phyloP scores from a whole-genome alignment of 2,329 filamentous ascomycete species.

The Colletotrichum cordylinicola region DNA sequence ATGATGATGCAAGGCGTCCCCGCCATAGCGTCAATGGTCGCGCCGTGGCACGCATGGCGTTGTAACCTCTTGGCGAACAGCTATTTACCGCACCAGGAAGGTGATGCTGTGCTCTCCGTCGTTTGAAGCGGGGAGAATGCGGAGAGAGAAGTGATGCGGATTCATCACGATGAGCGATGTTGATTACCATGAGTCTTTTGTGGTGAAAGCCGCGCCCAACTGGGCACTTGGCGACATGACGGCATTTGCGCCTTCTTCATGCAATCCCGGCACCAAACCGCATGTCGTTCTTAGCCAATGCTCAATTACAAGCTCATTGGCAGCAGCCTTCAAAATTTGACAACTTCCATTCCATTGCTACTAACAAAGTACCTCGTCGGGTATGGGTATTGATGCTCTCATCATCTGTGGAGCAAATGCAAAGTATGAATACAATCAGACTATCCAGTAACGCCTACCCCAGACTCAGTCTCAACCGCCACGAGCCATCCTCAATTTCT shows the following conservation, averaged over 20 bases:
- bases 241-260: neutral
- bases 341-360: neutral
- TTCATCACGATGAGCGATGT: no score
- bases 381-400: conserved; percentile 1
- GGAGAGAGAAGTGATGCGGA: neutral
- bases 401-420: neutral
- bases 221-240: neutral
- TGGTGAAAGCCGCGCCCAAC: neutral
- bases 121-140: neutral
- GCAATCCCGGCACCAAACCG: neutral
- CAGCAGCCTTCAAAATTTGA: no score
- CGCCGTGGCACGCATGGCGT: neutral
- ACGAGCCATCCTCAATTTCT: neutral
- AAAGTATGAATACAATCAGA: neutral
- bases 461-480: neutral
- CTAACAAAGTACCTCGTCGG: neutral
- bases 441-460: neutral
- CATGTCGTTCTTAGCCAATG: no score
- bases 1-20: neutral
- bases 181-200: neutral
- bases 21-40: neutral
- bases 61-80: neutral
- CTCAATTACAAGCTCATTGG: no score
- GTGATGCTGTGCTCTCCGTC: neutral
- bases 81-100: neutral